These are phyloP conservation scores for Stagonosporopsis cucurbitacearum DNA, from an alignment of 2,329 filamentous ascomycete genomes.

Conservation along the genomic window DNA sequence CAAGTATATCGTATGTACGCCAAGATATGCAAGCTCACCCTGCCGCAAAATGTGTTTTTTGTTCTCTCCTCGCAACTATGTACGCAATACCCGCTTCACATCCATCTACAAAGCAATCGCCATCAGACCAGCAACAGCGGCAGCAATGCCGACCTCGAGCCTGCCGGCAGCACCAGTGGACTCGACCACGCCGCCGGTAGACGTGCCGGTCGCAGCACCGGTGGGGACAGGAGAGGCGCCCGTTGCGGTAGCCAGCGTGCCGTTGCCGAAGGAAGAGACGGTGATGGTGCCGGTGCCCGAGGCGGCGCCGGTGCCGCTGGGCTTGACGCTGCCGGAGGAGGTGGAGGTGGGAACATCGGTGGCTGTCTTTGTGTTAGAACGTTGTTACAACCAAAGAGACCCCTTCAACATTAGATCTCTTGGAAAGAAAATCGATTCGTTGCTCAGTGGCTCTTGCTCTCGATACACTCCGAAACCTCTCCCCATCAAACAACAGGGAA, in stretches of 20 bases:
- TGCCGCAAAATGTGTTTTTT: neutral
- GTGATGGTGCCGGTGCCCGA: slow-evolving; percentile 21
- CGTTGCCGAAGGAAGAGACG: slow-evolving; percentile 13
- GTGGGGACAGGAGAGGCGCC: slow-evolving; percentile 21
- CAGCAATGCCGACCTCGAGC: slow-evolving; percentile 34
- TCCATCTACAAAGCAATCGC: slow-evolving; percentile 34
- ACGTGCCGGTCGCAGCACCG: slow-evolving; percentile 15
- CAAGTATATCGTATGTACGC: neutral
- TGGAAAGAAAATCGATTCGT: too few relatives aligned
- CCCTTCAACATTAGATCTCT: too few relatives aligned
- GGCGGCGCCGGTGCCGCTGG: slow-evolving; percentile 17
- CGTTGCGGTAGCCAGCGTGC: slow-evolving; percentile 16
- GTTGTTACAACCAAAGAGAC: too few relatives aligned
- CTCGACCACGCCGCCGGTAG: slow-evolving; percentile 13
- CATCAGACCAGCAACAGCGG: slow-evolving; percentile 34
- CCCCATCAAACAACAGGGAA: neutral
- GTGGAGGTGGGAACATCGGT: slow-evolving; percentile 29
- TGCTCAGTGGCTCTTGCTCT: neutral
- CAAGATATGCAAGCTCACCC: neutral
- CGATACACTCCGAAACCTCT: too few relatives aligned
- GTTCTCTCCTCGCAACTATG: neutral
- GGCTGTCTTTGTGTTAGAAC: slow-evolving; percentile 21
- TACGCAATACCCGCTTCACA: neutral
- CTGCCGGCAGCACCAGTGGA: slow-evolving; percentile 32
- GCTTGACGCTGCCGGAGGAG: slow-evolving; percentile 25